phyloP scores from a whole-genome alignment of 208 protist species.

The Endotrypanum monterogeii region DNA sequence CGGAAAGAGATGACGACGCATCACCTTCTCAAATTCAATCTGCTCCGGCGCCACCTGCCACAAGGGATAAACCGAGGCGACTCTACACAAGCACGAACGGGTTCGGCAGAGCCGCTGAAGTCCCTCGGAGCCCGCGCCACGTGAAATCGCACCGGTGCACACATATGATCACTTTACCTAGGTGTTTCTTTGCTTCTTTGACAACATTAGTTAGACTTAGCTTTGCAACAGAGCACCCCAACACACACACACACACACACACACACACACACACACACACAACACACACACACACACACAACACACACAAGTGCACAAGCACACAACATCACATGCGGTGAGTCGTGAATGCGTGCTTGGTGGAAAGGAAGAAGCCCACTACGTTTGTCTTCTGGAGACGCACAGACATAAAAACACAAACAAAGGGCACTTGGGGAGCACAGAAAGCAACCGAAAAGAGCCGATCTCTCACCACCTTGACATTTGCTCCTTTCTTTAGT shows the following conservation, averaged over 20 bases:
- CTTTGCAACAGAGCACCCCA: neutral
- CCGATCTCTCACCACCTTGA: neutral
- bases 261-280: neutral
- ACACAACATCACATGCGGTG: constrained; percentile 13
- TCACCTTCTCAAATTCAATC: no score
- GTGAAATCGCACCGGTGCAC: neutral
- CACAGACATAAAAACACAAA: neutral
- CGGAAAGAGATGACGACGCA: neutral
- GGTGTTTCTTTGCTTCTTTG: neutral
- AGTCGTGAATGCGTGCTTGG: constrained; percentile 5
- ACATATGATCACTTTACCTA: neutral
- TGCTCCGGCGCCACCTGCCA: neutral
- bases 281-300: constrained; percentile 6
- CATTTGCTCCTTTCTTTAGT: neutral
- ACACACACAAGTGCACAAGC: constrained; percentile 12
- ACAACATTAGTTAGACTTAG: constrained; percentile 7
- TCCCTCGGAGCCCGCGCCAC: no score
- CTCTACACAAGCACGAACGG: neutral
- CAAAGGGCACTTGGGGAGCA: neutral
- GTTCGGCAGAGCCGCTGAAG: neutral
- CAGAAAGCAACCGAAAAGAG: neutral
- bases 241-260: neutral
- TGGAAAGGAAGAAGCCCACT: neutral
- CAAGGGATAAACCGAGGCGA: no score
- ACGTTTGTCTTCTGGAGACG: neutral